phyloP scores from a whole-genome alignment of 805 yeast genomes.

The Kodamaea kaohsiungensis region DNA sequence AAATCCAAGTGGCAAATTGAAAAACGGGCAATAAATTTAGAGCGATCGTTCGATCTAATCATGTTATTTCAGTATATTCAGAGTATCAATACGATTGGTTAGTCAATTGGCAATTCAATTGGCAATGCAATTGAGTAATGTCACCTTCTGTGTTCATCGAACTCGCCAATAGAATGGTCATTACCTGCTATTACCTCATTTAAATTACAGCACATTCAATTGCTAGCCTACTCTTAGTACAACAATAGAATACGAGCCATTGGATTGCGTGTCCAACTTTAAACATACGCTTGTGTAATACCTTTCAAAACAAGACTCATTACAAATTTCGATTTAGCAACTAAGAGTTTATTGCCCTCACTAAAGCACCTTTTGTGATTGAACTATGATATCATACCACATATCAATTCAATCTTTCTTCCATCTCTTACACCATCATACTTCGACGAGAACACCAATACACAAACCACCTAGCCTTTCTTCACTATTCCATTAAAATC shows the following conservation, averaged over 20 bases:
- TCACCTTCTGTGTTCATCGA: too few species aligned
- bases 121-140: too few species aligned
- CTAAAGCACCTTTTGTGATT: neutral
- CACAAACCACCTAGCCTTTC: neutral
- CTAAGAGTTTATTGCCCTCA: neutral
- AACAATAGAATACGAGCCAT: neutral
- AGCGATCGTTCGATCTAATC: too few species aligned
- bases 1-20: too few species aligned
- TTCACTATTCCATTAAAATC: neutral
- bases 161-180: too few species aligned
- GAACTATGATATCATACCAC: neutral
- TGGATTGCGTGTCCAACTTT: neutral
- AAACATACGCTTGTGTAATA: neutral
- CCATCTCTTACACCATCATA: neutral
- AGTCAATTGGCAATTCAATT: too few species aligned
- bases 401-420: neutral
- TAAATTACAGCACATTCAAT: neutral
- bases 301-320: neutral
- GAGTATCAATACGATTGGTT: too few species aligned
- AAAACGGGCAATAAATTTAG: too few species aligned
- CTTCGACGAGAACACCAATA: neutral
- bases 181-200: neutral
- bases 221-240: neutral
- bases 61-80: too few species aligned
- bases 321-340: neutral